Percentiles rank a stretch among this genome's conserved stretches.
Conservation (phyloP, 2,329 filamentous ascomycete genomes). For the Lecanicillium sp. region DNA sequence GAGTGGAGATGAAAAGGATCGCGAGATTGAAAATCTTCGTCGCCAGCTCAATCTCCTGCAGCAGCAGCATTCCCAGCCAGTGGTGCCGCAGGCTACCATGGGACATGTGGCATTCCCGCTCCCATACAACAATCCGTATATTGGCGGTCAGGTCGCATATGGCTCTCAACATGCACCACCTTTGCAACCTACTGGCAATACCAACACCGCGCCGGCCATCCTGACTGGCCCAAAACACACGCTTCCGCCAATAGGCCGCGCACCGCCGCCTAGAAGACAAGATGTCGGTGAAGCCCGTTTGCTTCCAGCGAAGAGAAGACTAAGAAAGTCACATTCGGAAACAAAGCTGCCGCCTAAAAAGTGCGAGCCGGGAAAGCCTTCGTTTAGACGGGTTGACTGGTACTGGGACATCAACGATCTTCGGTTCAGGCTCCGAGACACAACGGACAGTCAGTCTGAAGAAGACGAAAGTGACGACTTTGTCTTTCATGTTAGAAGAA, state of each 20-base stretch:
- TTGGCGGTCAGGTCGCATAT: too few relatives aligned
- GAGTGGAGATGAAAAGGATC: slow-evolving; percentile 8
- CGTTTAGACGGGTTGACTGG: slow-evolving; percentile 44
- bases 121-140: too few relatives aligned
- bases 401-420: slow-evolving; percentile 44
- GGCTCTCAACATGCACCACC: too few relatives aligned
- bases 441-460: slow-evolving; percentile 30
- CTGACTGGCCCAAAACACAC: too few relatives aligned
- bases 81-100: neutral
- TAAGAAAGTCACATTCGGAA: slow-evolving; percentile 12
- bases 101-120: too few relatives aligned
- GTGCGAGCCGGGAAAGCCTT: slow-evolving; percentile 15
- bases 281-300: neutral
- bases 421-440: slow-evolving; percentile 47
- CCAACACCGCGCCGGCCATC: too few relatives aligned
- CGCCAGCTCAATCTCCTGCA: slow-evolving; percentile 21
- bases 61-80: slow-evolving; percentile 16
- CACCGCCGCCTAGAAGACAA: too few relatives aligned
- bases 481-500: slow-evolving; percentile 74
- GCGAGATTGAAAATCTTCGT: slow-evolving; percentile 13
- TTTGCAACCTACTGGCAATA: too few relatives aligned
- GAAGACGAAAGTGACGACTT: slow-evolving; percentile 64
- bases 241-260: too few relatives aligned
- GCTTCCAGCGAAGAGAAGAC: slow-evolving; percentile 10
- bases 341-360: slow-evolving; percentile 10